A percentile compares a stretch with the other conserved stretches of the same genome.
These are phyloP conservation scores for Fennellomyces sp. DNA, from an alignment of 371 early-diverging fungal species.

Conservation along the genomic window DNA sequence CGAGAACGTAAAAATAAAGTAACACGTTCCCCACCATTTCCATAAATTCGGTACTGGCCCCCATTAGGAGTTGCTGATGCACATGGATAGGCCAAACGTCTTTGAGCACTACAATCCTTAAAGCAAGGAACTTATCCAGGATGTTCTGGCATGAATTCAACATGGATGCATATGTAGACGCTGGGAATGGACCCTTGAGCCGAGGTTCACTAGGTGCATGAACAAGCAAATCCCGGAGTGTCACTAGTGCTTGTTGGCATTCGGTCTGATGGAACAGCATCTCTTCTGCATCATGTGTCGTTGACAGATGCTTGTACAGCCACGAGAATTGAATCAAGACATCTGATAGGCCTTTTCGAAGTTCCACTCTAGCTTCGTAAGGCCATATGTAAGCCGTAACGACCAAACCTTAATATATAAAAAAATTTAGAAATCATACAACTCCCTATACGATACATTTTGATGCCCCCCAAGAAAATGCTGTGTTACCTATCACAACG, in stretches of 20 bases:
- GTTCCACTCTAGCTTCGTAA: constrained; percentile 79
- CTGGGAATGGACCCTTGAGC: constrained; percentile 82
- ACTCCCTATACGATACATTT: neutral
- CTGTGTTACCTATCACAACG: constrained; percentile 31
- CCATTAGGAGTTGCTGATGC: constrained; percentile 53
- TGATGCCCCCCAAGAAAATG: neutral
- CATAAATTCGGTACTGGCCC: constrained; percentile 59
- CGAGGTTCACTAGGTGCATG: constrained; percentile 84
- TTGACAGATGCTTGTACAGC: constrained; percentile 65
- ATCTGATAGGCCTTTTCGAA: constrained; percentile 71
- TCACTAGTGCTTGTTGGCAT: constrained; percentile 41
- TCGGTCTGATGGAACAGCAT: constrained; percentile 20
- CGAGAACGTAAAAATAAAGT: constrained; percentile 77
- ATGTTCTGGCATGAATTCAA: constrained; percentile 74
- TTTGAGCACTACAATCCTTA: constrained; percentile 67
- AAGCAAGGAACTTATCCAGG: constrained; percentile 72
- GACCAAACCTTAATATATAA: constrained; percentile 20
- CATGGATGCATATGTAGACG: constrained; percentile 63
- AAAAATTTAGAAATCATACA: neutral
- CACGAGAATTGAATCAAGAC: constrained; percentile 64
- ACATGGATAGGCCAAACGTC: constrained; percentile 62
- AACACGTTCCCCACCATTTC: constrained; percentile 74
- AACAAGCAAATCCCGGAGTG: constrained; percentile 59
- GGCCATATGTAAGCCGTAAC: constrained; percentile 78
- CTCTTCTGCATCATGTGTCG: constrained; percentile 15